phyloP scores from a whole-genome alignment of 176 grass and related monocot genomes.

The Oryza glumipatula region DNA sequence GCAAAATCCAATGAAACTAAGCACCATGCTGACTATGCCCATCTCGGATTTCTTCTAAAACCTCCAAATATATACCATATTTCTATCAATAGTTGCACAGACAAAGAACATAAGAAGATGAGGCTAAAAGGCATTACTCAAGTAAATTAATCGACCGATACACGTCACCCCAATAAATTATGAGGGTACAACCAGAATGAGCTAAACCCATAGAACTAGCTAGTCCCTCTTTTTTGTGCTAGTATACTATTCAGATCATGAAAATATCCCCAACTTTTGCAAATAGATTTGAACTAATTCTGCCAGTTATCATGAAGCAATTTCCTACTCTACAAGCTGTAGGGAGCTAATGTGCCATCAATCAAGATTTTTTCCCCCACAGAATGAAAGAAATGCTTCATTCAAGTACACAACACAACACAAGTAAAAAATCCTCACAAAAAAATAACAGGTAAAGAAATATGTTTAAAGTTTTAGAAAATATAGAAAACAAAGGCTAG shows the following conservation, averaged over 20 bases:
- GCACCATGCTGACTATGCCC: constrained; percentile 71
- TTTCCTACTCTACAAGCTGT: constrained; percentile 30
- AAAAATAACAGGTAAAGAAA: neutral
- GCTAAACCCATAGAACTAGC: neutral
- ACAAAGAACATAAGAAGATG: constrained; percentile 10
- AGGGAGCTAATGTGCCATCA: neutral
- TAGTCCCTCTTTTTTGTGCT: neutral
- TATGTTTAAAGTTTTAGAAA: neutral
- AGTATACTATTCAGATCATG: constrained; percentile 22
- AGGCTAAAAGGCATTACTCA: neutral
- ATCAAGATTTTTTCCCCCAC: neutral
- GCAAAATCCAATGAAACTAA: constrained; percentile 82
- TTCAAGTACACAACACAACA: neutral
- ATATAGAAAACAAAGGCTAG: no score
- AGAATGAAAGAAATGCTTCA: constrained; percentile 25
- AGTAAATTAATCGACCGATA: neutral
- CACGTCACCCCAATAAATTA: constrained; percentile 2
- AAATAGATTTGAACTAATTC: constrained; percentile 17
- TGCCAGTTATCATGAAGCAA: constrained; percentile 11
- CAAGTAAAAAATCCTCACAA: no score
- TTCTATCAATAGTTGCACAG: constrained; percentile 25
- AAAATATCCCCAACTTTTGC: neutral
- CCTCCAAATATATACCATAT: constrained; percentile 11
- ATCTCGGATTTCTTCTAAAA: constrained; percentile 32
- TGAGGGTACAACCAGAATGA: constrained; percentile 6